Evolutionary conservation across 148 eudicot species (phyloP), one percentile per base, ranked within the genome.

Genomic region (Spergularia marina): DNA sequence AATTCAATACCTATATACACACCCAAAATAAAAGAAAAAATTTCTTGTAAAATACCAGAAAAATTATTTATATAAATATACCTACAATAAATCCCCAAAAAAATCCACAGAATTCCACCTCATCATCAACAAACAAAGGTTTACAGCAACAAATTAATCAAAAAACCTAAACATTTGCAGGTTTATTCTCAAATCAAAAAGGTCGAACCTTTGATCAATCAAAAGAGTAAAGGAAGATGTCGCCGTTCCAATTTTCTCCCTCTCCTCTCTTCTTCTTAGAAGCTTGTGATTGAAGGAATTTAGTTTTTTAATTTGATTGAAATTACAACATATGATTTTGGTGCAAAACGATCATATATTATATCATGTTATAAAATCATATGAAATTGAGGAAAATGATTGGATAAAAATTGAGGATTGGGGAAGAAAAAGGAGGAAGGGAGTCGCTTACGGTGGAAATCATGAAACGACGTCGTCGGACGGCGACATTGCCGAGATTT

Each of bases 401-500:
- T 67, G 16, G 1, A 18, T 67, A 11, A 30, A 20, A 20, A 1
- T 21, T 49, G 51, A 15, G 54, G 65, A 25, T 15, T 11, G 39
- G n/a, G 60, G 23, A 74, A 53, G 58, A 6, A 53, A 25, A 65
- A 13, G 36, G 47, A 65, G 64, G 21, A 65, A 47, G 51, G 67
- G 82, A 70, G 82, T 78, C 16, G 78, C 79, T 79, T 82, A 70
- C 81, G 85, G 59, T 30, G 59, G 68, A 54, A 68, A 79, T 64
- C 68, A 56, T 84, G 58, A 79, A 77, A 53, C 53, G 71, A 41
- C 65, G 79, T 44, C 74, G 60, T 82, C 79, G 79, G 82, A 77
- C 58, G 82, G 84, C 87, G 83, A 82, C 87, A 87, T 82, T 87
- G 91, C 76, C 74, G 84, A 78, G 84, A 84, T 68, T 81, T 76